A percentile compares a stretch with the other conserved stretches of the same genome.
phyloP scores from a whole-genome alignment of 495 filamentous ascomycete genomes.

The Podospora appendiculata region DNA sequence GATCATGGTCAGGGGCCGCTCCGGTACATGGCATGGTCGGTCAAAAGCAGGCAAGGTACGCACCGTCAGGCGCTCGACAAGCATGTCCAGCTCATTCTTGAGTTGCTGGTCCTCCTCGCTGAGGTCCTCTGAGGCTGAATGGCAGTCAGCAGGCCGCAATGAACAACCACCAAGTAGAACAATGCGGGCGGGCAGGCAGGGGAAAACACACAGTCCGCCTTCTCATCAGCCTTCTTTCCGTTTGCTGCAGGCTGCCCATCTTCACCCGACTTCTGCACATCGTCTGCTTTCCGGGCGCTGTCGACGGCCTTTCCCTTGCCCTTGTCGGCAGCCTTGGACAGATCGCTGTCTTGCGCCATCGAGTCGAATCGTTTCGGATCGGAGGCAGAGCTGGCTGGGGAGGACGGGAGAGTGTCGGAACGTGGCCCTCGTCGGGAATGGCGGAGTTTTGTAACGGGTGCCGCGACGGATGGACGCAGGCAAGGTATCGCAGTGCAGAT shows the following conservation, averaged over 20 bases:
- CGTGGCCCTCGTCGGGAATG: no score
- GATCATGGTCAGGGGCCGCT: slow-evolving; percentile 9
- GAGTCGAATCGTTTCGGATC: slow-evolving; percentile 7
- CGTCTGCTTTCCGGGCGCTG: slow-evolving; percentile 53
- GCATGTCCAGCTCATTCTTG: slow-evolving; percentile 97
- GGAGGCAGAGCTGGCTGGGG: not conserved
- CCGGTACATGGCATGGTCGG: not conserved
- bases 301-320: slow-evolving; percentile 87
- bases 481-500: no score
- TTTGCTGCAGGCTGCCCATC: slow-evolving; percentile 55
- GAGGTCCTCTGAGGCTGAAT: slow-evolving; percentile 59
- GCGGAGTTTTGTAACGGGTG: no score
- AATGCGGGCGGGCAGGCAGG: not conserved
- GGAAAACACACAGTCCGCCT: slow-evolving; percentile 36
- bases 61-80: slow-evolving; percentile 91
- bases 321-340: slow-evolving; percentile 78
- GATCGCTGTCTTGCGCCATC: slow-evolving; percentile 92
- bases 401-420: no score
- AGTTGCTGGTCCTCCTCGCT: slow-evolving; percentile 97
- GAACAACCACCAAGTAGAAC: not conserved
- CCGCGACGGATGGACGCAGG: no score
- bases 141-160: slow-evolving; percentile 15
- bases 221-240: slow-evolving; percentile 65
- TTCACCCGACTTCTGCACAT: slow-evolving; percentile 58
- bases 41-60: no score